A percentile compares a stretch with the other conserved stretches of the same genome.
Conservation (phyloP, 345 rosid genomes). For the Eucalyptus albens region DNA sequence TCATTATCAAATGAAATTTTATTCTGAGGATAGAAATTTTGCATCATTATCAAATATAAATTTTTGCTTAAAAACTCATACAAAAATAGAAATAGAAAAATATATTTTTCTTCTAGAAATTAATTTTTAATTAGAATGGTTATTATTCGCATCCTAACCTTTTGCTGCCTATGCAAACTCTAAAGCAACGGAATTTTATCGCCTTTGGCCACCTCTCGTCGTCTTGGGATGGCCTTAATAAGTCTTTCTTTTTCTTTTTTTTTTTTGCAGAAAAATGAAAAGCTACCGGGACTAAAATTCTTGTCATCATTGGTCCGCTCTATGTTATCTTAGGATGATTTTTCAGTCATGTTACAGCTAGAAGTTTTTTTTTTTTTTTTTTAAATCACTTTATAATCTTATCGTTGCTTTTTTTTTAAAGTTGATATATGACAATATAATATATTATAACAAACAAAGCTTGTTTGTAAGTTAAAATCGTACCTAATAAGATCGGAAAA, state of each 20-base stretch:
- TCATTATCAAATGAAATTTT: no score
- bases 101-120: no score
- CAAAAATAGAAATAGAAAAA: no score
- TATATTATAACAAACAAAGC: not conserved
- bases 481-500: not conserved
- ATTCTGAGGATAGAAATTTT: no score
- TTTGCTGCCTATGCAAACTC: not conserved
- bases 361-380: no score
- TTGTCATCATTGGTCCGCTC: not conserved
- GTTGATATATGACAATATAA: not conserved
- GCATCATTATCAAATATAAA: no score
- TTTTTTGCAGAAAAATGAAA: not conserved
- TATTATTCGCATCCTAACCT: not conserved
- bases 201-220: not conserved
- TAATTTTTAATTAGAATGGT: no score
- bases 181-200: not conserved
- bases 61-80: no score
- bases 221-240: not conserved
- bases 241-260: not conserved
- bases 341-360: not conserved
- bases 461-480: not conserved
- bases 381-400: not conserved
- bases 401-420: not conserved
- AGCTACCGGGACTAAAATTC: not conserved
- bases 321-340: not conserved